Conservation (phyloP, 106 monocot species). For the Dactylorhiza incarnata region DNA sequence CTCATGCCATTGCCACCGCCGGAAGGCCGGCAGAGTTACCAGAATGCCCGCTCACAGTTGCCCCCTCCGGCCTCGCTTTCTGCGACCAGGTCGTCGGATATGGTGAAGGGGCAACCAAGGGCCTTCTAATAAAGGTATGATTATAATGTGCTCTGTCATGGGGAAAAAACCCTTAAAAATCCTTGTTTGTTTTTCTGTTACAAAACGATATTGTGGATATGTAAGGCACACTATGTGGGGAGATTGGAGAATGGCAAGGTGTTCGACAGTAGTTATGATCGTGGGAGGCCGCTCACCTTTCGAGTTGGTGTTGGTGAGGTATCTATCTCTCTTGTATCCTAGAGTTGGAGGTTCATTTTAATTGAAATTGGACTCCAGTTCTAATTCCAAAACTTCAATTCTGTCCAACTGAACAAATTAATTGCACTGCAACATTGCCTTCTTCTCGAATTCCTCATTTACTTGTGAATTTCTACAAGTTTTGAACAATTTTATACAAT, state of each 20-base stretch:
- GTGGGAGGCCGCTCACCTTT: conserved; percentile 72
- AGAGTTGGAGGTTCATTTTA: too few relatives aligned
- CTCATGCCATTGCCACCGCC: conserved; percentile 4
- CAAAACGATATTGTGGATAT: neutral
- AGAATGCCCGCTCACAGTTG: conserved; percentile 39
- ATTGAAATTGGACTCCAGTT: too few relatives aligned
- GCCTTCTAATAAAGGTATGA: conserved; percentile 85
- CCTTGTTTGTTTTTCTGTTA: neutral
- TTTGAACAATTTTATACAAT: neutral
- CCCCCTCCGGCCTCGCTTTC: conserved; percentile 77
- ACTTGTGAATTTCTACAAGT: neutral
- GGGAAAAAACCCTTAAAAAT: neutral
- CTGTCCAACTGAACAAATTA: too few relatives aligned
- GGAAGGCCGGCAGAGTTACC: neutral
- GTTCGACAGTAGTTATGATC: conserved; percentile 82
- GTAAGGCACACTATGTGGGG: conserved; percentile 85
- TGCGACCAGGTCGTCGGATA: conserved; percentile 66
- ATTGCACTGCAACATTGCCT: neutral
- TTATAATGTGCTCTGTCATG: neutral
- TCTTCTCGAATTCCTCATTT: neutral
- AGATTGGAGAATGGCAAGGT: conserved; percentile 86
- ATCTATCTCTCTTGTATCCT: neutral
- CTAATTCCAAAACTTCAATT: too few relatives aligned
- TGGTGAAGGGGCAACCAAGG: conserved; percentile 53
- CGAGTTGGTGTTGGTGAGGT: conserved; percentile 93